Evolutionary conservation across 768 basidiomycete genomes (phyloP).

Genomic region (Suillus plorans): DNA sequence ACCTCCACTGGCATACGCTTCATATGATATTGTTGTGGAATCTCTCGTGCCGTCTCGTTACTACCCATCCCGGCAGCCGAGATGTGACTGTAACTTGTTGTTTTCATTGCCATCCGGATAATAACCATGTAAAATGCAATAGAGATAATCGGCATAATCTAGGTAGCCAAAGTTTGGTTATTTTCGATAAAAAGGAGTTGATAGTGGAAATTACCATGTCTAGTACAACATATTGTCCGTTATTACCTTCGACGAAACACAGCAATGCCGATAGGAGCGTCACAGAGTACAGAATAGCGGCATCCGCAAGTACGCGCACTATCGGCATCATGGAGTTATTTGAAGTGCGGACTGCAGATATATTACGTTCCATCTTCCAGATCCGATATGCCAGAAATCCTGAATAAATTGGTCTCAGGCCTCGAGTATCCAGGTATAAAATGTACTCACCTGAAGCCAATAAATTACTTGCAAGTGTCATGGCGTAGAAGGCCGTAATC

Average conservation of each 20-base stretch:
- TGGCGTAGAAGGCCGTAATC: constrained; percentile 6
- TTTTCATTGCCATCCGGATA: too few relatives aligned
- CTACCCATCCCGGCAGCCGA: too few relatives aligned
- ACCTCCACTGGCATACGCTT: too few relatives aligned
- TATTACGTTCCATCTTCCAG: not conserved
- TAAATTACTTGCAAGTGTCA: constrained; percentile 4
- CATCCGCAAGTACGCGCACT: too few relatives aligned
- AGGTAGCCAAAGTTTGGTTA: not conserved
- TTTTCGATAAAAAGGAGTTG: not conserved
- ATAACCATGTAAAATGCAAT: not conserved
- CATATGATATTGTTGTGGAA: too few relatives aligned
- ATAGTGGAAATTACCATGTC: not conserved
- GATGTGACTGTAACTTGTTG: too few relatives aligned
- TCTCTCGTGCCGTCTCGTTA: too few relatives aligned
- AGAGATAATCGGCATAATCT: not conserved
- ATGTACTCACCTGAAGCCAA: constrained; percentile 1
- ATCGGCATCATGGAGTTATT: not conserved
- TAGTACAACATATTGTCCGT: not conserved
- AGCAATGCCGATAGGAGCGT: not conserved
- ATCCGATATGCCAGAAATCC: not conserved
- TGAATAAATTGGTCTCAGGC: not conserved
- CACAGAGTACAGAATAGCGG: not conserved
- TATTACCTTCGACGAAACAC: not conserved
- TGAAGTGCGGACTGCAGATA: not conserved
- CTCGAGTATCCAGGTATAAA: not conserved